Conservation (phyloP, 1,284 basidiomycete species). For the Fomes fomentarius region DNA sequence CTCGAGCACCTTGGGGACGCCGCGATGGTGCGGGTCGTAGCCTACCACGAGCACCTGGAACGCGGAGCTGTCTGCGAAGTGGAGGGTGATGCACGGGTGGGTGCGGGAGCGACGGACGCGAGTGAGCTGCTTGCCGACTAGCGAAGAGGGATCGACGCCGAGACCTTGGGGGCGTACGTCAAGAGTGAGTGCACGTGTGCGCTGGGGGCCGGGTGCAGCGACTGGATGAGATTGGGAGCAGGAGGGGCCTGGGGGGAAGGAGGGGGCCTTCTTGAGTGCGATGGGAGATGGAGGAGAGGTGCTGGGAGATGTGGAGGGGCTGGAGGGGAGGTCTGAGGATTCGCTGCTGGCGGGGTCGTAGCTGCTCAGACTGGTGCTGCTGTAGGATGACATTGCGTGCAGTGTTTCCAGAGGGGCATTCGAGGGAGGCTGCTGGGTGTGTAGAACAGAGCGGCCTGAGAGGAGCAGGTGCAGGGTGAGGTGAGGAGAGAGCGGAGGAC, state of each 20-base stretch:
- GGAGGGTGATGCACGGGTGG: slow-evolving; percentile 59
- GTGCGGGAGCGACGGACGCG: slow-evolving; percentile 50
- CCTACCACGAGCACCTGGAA: slow-evolving; percentile 65
- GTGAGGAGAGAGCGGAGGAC: slow-evolving; percentile 1
- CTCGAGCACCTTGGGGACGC: slow-evolving; percentile 61
- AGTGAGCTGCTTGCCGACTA: slow-evolving; percentile 56
- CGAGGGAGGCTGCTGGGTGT: slow-evolving; percentile 7
- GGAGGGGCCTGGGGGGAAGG: neutral
- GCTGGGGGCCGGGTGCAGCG: neutral
- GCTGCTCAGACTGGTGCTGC: slow-evolving; percentile 26
- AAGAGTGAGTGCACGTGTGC: slow-evolving; percentile 10
- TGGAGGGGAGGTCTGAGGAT: slow-evolving; percentile 14
- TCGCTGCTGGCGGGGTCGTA: slow-evolving; percentile 21
- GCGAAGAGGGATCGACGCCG: slow-evolving; percentile 50
- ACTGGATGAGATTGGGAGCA: neutral
- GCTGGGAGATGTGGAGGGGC: slow-evolving; percentile 18
- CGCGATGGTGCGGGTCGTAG: slow-evolving; percentile 56
- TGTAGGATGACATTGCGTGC: slow-evolving; percentile 24
- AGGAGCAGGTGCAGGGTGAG: neutral
- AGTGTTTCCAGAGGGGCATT: slow-evolving; percentile 4
- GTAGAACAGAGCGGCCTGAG: slow-evolving; percentile 2
- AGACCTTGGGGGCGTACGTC: slow-evolving; percentile 16
- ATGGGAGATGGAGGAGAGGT: slow-evolving; percentile 14
- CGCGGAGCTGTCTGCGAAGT: slow-evolving; percentile 55
- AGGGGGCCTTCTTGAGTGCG: slow-evolving; percentile 5